phyloP scores from a whole-genome alignment of 306 rosid species.

The Astragalus membranaceus region DNA sequence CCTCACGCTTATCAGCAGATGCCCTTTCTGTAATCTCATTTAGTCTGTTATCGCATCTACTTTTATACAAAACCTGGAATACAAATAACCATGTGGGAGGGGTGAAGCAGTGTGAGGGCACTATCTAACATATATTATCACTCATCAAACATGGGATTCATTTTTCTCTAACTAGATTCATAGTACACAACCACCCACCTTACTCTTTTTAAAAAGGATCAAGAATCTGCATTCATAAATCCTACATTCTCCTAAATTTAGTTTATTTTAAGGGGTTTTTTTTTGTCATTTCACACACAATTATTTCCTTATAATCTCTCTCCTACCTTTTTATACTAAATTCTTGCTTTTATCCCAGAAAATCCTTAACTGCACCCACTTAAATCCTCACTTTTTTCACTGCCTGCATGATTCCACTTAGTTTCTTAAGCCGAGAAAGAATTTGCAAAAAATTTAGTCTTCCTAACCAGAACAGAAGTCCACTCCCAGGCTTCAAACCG shows the following conservation, averaged over 20 bases:
- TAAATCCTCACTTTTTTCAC: conserved; percentile 9
- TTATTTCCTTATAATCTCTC: too few relatives aligned
- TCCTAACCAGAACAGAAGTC: conserved; percentile 14
- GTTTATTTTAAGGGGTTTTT: too few relatives aligned
- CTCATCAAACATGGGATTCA: not conserved
- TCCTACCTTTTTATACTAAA: not conserved
- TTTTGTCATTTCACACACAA: too few relatives aligned
- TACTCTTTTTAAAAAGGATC: not conserved
- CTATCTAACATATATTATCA: not conserved
- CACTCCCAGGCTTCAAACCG: not conserved
- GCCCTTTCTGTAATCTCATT: conserved; percentile 97
- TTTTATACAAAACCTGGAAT: conserved; percentile 76
- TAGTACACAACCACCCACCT: conserved; percentile 2
- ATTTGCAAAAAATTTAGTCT: not conserved
- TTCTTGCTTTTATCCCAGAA: not conserved
- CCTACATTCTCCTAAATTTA: too few relatives aligned
- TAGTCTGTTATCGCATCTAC: conserved; percentile 85
- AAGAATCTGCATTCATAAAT: too few relatives aligned
- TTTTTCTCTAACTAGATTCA: conserved; percentile 9
- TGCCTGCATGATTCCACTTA: not conserved
- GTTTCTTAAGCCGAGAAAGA: not conserved
- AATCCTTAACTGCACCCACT: conserved; percentile 4
- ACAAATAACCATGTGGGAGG: conserved; percentile 10
- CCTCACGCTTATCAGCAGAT: conserved; percentile 91
- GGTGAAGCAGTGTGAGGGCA: not conserved